Evolutionary conservation across 2,329 filamentous ascomycete species (phyloP), one percentile per base, ranked within the genome.

Genomic region (Epicoccum nigrum): DNA sequence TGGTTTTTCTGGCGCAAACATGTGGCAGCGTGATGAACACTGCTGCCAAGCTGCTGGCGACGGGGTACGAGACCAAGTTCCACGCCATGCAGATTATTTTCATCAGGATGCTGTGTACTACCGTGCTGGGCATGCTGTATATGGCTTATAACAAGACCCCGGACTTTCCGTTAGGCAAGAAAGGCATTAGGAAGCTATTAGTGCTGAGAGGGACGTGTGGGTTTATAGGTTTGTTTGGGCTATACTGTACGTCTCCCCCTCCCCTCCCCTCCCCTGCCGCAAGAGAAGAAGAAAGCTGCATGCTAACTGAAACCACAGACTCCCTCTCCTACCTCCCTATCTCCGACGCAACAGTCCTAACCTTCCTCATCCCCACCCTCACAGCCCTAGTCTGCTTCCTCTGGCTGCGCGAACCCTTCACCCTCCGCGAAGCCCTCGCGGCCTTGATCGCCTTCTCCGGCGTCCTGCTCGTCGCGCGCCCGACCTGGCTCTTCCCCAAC

Each of bases 281-380:
- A 11, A 9, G 23, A 25, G 23, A 25, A 7, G 25, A 3, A 4
- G 13, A 7, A n/a, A 4, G 11, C 7, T 7, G 27, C 16, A 11
- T 34, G 40, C 48, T 58, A 28, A 58, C 16, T n/a, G 9, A 11
- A 2, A 12, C 7, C 0, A 8, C 45, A 79, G 77, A 85, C 63
- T 86, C 83, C 4, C 74, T 88, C 45, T 83, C 89, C 65, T 94
- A 93, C 66, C 81, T 96, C 3, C 88, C 89, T 0, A 80, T 96
- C 2, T 88, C 90, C 11, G 91, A 96, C 67, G 90, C 91, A 1
- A 93, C 89, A 0, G 91, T 95, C 23, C 86, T 96, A 40, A 92
- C 89, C 7, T 96, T 96, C 68, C 79, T 96, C 6, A 83, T 87
- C 0, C 92, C 91, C 0, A 87, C 87, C 7, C 79, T 94, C 13